Evolutionary conservation across 2,329 filamentous ascomycete species (phyloP).

Genomic region (Rutstroemia sydowiana): DNA sequence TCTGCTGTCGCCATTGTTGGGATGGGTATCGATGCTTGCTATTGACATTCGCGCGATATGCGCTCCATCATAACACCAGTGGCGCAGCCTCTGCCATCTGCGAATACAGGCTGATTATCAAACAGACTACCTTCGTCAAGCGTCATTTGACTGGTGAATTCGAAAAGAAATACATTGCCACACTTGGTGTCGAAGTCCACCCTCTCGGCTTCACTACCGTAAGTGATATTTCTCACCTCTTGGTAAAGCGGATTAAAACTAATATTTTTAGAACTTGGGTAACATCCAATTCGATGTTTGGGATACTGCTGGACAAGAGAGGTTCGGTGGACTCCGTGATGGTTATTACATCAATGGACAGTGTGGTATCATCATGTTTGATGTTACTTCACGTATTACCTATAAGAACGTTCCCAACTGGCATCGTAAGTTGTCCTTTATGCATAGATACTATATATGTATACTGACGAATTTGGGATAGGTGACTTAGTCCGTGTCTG

Average conservation of each 20-base stretch:
- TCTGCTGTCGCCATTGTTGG: not conserved
- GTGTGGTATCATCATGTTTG: conserved; percentile 99
- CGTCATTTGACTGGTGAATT: conserved; percentile 99
- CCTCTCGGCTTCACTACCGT: conserved; percentile 96
- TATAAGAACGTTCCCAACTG: conserved; percentile 99
- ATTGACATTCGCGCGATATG: conserved; percentile 13
- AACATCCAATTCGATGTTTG: conserved; percentile 98
- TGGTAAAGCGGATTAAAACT: not conserved
- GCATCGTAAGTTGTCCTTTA: conserved; percentile 71
- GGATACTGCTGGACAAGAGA: conserved; percentile 98
- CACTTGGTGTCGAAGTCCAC: conserved; percentile 98
- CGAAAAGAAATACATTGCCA: conserved; percentile 99
- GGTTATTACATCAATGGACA: conserved; percentile 99
- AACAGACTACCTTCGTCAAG: conserved; percentile 99
- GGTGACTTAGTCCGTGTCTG: conserved; percentile 98
- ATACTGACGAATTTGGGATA: conserved; percentile 32
- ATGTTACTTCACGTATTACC: conserved; percentile 97
- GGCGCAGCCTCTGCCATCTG: conserved; percentile 17
- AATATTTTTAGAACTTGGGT: conserved; percentile 67
- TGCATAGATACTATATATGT: not conserved
- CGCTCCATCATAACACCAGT: conserved; percentile 18
- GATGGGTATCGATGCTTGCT: conserved; percentile 9
- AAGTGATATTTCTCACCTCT: conserved; percentile 40
- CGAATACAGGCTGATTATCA: conserved; percentile 18
- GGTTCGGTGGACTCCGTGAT: conserved; percentile 98